A percentile compares a stretch with the other conserved stretches of the same genome.
Conservation (phyloP, 257 asterid species). For the Jasminum sambac region DNA sequence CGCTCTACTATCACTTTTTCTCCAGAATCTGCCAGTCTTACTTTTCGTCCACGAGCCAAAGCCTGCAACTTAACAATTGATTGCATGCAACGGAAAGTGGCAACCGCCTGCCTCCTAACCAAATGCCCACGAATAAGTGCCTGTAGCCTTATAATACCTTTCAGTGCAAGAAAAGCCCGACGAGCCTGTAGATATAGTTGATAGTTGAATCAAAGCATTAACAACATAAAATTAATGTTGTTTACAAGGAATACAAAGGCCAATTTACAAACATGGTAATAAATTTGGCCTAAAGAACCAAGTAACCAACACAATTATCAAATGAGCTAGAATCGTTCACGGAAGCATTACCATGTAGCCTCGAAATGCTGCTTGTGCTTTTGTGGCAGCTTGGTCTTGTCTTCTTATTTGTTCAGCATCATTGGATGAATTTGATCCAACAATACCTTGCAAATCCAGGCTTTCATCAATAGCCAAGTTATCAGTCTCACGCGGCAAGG, state of each 20-base stretch:
- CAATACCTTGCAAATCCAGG: slow-evolving; percentile 34
- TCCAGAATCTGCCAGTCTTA: slow-evolving; percentile 42
- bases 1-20: slow-evolving; percentile 28
- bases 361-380: slow-evolving; percentile 78
- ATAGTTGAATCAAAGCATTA: slow-evolving; percentile 9
- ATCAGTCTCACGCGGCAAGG: slow-evolving; percentile 38
- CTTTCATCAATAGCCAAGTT: slow-evolving; percentile 41
- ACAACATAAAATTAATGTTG: neutral
- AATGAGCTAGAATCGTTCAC: slow-evolving; percentile 9
- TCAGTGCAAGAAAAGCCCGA: slow-evolving; percentile 86
- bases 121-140: slow-evolving; percentile 94
- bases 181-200: slow-evolving; percentile 61
- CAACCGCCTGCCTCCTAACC: slow-evolving; percentile 89
- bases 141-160: slow-evolving; percentile 90
- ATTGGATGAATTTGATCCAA: slow-evolving; percentile 27
- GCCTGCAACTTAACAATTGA: slow-evolving; percentile 82
- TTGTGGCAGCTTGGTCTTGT: slow-evolving; percentile 69
- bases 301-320: neutral
- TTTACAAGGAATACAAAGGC: neutral
- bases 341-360: slow-evolving; percentile 70
- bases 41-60: slow-evolving; percentile 71
- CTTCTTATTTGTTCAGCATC: slow-evolving; percentile 50
- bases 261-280: neutral
- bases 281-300: neutral
- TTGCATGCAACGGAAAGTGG: slow-evolving; percentile 77